Base-by-base conservation (phyloP, 805 yeast species). In the Huiozyma sinensis region DNA sequence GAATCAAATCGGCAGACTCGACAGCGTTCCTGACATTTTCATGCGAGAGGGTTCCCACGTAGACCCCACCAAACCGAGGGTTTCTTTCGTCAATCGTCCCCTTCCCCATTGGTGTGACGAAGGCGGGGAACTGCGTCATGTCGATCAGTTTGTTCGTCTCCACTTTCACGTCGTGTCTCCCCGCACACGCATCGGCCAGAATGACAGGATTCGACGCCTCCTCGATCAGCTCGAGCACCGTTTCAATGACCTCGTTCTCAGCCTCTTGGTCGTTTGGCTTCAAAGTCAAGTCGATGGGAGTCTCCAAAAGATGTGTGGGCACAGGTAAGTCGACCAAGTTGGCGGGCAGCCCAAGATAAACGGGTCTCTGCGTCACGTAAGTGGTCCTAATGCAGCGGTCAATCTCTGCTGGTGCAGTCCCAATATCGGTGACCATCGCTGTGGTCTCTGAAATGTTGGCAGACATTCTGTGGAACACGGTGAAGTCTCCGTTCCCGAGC, bases 51-150 rank as follows among this genome's bases (percentile, higher is more conserved):
- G 44, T 42, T 36, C 44, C 44, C 9, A 42, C 44, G n/a, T 42
- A 42, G 7, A 42, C 40, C 36, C 44, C 44, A 32, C 44, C 44
- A 12, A 8, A 42, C 37, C 44, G 36, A 36, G 40, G 40, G 17
- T 42, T 39, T n/a, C 36, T 7, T 42, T 42, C 44, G 28, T 42
- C 33, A 28, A 42, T 42, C 32, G 44, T 31, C 13, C 44, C 44
- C 28, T 42, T 42, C 36, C 44, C 44, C 44, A 42, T 42, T 42
- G 44, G 44, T 12, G 44, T 37, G 9, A 36, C 38, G 33, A 42
- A 42, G 12, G 44, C 40, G n/a, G 44, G 44, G 40, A 42, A 42
- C 37, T 42, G 44, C 31, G 44, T 42, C 10, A 37, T 8, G 28
- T 42, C 44, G 32, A 42, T 42, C 17, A 42, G 32, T 17, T 42